Conservation (phyloP, 768 basidiomycete genomes). For the Kwoniella bestiolae region DNA sequence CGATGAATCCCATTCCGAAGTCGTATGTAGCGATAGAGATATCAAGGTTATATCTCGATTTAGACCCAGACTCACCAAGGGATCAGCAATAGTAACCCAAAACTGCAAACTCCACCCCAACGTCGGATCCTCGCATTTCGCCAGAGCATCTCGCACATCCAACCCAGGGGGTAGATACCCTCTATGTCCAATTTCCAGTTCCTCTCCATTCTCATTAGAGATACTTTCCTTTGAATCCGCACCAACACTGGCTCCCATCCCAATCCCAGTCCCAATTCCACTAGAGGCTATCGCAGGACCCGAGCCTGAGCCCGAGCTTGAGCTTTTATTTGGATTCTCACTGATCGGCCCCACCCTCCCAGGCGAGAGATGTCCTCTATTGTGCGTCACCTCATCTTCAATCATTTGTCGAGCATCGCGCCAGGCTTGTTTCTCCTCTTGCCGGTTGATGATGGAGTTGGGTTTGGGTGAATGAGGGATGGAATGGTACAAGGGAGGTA, state of each 20-base stretch:
- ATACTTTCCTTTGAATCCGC: not conserved
- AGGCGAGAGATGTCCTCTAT: slow-evolving; percentile 12
- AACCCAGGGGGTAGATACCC: slow-evolving; percentile 36
- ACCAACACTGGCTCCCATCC: no score
- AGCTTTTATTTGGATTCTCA: not conserved
- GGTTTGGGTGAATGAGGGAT: not conserved
- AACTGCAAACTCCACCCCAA: slow-evolving; percentile 61
- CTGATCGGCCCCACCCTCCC: not conserved
- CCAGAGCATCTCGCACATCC: slow-evolving; percentile 43
- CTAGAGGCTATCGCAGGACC: not conserved
- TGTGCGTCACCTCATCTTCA: slow-evolving; percentile 7
- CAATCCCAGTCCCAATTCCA: not conserved
- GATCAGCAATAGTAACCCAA: slow-evolving; percentile 92
- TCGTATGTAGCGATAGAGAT: no score
- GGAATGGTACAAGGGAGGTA: slow-evolving; percentile 4
- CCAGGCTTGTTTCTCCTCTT: slow-evolving; percentile 20
- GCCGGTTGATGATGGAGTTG: slow-evolving; percentile 10
- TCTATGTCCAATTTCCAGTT: slow-evolving; percentile 18
- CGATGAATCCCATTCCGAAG: no score
- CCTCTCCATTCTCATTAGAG: slow-evolving; percentile 17
- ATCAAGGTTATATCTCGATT: no score
- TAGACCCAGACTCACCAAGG: slow-evolving; percentile 80
- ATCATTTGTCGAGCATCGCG: slow-evolving; percentile 4
- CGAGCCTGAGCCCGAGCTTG: no score
- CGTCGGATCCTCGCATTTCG: slow-evolving; percentile 46